A percentile compares a stretch with the other conserved stretches of the same genome.
Conservation (phyloP, 1,284 basidiomycete species). For the Prillingera fragicola region DNA sequence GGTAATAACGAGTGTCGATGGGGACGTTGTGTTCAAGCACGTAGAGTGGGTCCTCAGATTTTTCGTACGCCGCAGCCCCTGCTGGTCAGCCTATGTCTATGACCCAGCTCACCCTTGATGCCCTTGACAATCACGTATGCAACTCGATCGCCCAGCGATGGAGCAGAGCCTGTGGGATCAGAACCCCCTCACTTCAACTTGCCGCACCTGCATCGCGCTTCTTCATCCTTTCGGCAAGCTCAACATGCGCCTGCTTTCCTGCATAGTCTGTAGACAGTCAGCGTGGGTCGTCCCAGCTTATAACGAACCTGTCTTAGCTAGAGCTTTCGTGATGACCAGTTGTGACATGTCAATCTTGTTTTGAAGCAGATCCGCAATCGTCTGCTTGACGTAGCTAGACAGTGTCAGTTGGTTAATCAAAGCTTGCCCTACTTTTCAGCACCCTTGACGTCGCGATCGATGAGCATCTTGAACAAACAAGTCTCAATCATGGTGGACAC, state of each 20-base stretch:
- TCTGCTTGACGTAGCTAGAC: conserved; percentile 79
- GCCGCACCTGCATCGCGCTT: conserved; percentile 76
- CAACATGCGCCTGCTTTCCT: conserved; percentile 87
- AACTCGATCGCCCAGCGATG: conserved; percentile 87
- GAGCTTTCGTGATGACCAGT: conserved; percentile 91
- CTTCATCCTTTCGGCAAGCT: conserved; percentile 88
- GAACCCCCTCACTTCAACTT: neutral
- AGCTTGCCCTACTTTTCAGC: conserved; percentile 68
- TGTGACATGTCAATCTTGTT: conserved; percentile 98
- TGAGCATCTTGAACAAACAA: conserved; percentile 91
- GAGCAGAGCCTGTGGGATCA: conserved; percentile 64
- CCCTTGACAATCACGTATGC: conserved; percentile 97
- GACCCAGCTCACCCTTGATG: conserved; percentile 63
- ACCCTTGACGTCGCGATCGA: conserved; percentile 83
- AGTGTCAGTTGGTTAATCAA: neutral
- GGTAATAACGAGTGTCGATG: conserved; percentile 92
- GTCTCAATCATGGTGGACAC: conserved; percentile 96
- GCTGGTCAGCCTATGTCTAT: neutral
- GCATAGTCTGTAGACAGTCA: conserved; percentile 30
- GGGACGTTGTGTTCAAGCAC: conserved; percentile 94
- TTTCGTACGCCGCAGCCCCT: conserved; percentile 96
- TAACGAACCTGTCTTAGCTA: conserved; percentile 70
- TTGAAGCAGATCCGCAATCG: conserved; percentile 85
- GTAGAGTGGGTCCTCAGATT: conserved; percentile 92
- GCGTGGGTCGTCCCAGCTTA: neutral